Base-by-base conservation (phyloP, 768 basidiomycete genomes). In the Lentinula lateritia region DNA sequence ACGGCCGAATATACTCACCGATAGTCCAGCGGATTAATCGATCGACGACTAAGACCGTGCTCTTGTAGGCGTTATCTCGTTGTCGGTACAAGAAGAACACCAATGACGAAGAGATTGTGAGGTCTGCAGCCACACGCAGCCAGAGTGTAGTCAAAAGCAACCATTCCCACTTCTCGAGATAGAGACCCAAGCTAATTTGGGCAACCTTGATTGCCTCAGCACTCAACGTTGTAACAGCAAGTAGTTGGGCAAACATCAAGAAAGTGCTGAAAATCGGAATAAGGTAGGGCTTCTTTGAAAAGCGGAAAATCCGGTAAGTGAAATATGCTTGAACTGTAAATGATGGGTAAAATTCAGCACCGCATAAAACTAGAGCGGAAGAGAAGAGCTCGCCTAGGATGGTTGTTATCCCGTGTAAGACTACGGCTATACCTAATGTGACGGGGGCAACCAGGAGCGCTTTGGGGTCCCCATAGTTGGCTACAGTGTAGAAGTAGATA, bases 161-260 rank as follows among this genome's bases (percentile, higher is more conserved):
- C 56, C 56, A 58, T 58, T 58, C 56, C 56, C 56, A 58, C 35
- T 58, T 58, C 35, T 58, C 39, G 15, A 58, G 45, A 46, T 43
- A 58, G 6, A 58, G 45, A 18, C 32, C 36, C 10, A 58, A 42
- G 28, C 56, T 58, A 5, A 42, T 58, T 6, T 39, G 32, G 7
- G 56, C 56, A 32, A 58, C 42, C 28, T 42, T 58, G 2, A 58
- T 15, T 16, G 56, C 56, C 45, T 58, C 56, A 5, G 56, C 56
- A 23, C 56, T 43, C 38, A 58, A 23, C 10, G 45, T 48, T 28
- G 56, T 43, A n/a, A 58, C 56, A 3, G 56, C 56, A 13, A 58
- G 41, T 16, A 58, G 56, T n/a, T 58, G 56, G 10, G 56, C 45
- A 45, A 58, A 36, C 56, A 58, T 58, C 10, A 58, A 42, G 36